Conservation (phyloP, 1,284 basidiomycete genomes). For the Leccinum fallax region DNA sequence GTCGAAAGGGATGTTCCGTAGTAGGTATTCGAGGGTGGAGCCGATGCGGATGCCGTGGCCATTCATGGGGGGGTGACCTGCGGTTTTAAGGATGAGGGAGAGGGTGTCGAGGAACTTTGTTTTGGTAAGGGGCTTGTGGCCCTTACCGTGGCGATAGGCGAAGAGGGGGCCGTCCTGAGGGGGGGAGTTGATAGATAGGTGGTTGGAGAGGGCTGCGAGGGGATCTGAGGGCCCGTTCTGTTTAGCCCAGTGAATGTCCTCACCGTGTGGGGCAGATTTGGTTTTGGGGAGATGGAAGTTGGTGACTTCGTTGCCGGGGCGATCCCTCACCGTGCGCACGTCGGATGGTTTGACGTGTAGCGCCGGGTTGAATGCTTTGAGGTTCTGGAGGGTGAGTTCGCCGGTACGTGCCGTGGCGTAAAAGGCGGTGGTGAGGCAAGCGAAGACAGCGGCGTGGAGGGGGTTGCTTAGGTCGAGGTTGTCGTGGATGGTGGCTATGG, state of each 20-base stretch:
- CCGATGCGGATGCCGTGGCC: not conserved
- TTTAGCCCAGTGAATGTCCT: too few relatives aligned
- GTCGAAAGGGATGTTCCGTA: not conserved
- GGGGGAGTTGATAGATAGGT: not conserved
- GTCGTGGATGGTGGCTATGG: not conserved
- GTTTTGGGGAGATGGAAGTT: too few relatives aligned
- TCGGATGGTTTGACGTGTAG: not conserved
- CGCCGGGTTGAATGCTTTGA: not conserved
- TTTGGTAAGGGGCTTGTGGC: not conserved
- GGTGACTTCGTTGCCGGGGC: too few relatives aligned
- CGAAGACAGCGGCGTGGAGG: not conserved
- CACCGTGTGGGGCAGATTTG: too few relatives aligned
- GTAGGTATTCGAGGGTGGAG: not conserved
- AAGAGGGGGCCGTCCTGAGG: too few relatives aligned
- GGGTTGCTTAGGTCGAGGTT: not conserved
- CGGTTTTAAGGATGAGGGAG: not conserved
- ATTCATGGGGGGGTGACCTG: too few relatives aligned
- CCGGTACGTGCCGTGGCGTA: not conserved
- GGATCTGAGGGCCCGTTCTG: too few relatives aligned
- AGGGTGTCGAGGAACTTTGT: not conserved
- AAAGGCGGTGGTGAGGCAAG: not conserved
- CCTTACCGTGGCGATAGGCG: too few relatives aligned
- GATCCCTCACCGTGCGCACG: too few relatives aligned
- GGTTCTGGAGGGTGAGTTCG: not conserved
- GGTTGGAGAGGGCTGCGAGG: not conserved